A percentile compares a stretch with the other conserved stretches of the same genome.
These are phyloP conservation scores for Dactylellina drechsleri DNA, from an alignment of 2,329 filamentous ascomycete genomes.

Conservation along the genomic window DNA sequence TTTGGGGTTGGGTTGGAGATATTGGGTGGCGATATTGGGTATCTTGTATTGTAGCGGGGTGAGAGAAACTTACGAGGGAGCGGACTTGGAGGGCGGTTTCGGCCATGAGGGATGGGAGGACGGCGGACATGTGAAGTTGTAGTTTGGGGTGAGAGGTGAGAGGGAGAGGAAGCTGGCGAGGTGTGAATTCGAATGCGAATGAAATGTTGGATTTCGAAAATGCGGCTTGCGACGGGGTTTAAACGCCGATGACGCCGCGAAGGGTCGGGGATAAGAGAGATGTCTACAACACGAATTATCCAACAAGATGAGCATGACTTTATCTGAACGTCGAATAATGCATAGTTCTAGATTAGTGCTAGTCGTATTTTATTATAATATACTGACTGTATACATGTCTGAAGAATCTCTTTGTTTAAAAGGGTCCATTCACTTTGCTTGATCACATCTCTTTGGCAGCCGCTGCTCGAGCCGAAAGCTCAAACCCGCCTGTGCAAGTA, in stretches of 20 bases:
- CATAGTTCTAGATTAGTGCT: no score
- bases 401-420: no score
- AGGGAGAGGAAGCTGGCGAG: background rate
- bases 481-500: background rate
- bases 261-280: slow-evolving; percentile 23
- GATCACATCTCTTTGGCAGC: background rate
- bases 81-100: slow-evolving; percentile 54
- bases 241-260: slow-evolving; percentile 19
- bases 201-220: slow-evolving; percentile 21
- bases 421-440: no score
- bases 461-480: background rate
- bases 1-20: no score
- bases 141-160: background rate
- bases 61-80: slow-evolving; percentile 51
- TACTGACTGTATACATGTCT: no score
- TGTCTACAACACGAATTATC: slow-evolving; percentile 5
- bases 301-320: background rate
- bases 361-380: no score
- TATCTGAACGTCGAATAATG: no score
- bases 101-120: slow-evolving; percentile 53
- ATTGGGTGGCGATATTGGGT: slow-evolving; percentile 10
- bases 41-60: no score
- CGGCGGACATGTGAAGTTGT: slow-evolving; percentile 17
- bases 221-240: slow-evolving; percentile 30
- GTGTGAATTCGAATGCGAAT: background rate